Evolutionary conservation across 208 protist genomes (phyloP), one percentile per base, ranked within the genome.

Genomic region (Trypanosoma scelopori): DNA sequence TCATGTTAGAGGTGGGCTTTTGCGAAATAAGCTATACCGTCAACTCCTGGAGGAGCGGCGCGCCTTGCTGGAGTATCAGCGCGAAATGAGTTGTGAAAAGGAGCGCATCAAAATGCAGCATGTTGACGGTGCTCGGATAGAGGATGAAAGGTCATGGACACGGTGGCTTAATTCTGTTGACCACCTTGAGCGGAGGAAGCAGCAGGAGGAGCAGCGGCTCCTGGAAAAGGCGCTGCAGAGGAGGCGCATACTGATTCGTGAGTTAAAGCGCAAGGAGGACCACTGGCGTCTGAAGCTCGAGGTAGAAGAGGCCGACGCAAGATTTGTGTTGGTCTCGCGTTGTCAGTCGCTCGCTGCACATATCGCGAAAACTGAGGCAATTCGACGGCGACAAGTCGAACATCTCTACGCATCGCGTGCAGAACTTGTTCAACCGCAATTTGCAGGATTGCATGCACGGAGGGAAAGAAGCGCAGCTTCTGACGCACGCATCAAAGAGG

Each of bases 141-240:
- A 4, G 9, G 43, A 58, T 58, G 66, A 71, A 55, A 64, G 46
- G 39, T 50, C 37, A 27, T 71, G 66, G 66, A 62, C 62, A 45
- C 22, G 42, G 30, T 62, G 46, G 41, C 45, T 71, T 5, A 63
- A 71, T 25, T 43, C 55, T 25, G 56, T 71, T 11, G 66, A 71
- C 20, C 66, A 65, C 30, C 12, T 71, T 6, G 55, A 52, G 32
- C 32, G 49, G 3, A 46, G 64, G 4, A 71, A 35, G 30, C 37
- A 51, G 42, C 27, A 49, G 28, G 66, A 65, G 27, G 50, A 71
- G 45, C 18, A 71, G 18, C 56, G 66, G 20, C 22, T 28, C 32
- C 13, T 55, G n/a, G 49, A 64, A 45, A 61, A 65, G 15, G 1
- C 7, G 12, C 25, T 58, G 20, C 66, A 71, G 47, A 71, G 50